Base-by-base conservation (phyloP, 371 early-diverging fungal species). In the Globomyces sp. region DNA sequence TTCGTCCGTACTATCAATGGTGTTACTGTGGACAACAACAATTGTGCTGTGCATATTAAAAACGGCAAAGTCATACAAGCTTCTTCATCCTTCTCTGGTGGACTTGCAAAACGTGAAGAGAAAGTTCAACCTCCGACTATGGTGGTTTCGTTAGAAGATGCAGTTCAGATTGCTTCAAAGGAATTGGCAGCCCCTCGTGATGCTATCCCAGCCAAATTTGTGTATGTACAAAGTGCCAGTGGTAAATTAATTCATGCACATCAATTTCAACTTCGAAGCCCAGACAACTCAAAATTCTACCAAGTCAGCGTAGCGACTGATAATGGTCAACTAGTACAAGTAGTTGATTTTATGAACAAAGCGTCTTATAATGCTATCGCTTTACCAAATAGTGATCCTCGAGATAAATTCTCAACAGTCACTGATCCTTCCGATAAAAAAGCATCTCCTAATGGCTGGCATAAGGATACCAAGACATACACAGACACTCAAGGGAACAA, bases 31-130 rank as follows among this genome's bases (percentile, higher is more conserved):
- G 61, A 64, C 58, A 79, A 79, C 64, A 73, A 65, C 43, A 58
- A 62, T 51, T 71, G 67, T 13, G 68, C 67, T 64, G 70, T 72
- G 6, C 62, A 75, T 49, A 40, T 74, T 50, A 61, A 67, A 57
- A 42, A 71, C 58, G 92, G 93, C 46, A 73, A 80, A 45, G 74
- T 94, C 57, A 77, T 92, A 42, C 85, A 89, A 4, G 88, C 82
- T 71, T 90, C 92, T 42, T 78, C 85, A 58, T 89, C 91, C 10
- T 90, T 93, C 76, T 77, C 78, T 69, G 68, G 58, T 45, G 45
- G 11, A 11, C 13, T 5, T 37, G 34, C 10, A 0, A 11, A 52
- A 4, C 37, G 24, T 3, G 6, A 46, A 36, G 36, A 49, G 11
- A 10, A 1, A 24, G 47, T 57, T 60, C 48, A 41, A 50, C 39